A percentile compares a stretch with the other conserved stretches of the same genome.
Evolutionary conservation across 108 stramenopile genomes (phyloP).

Genomic region (Aurantiochytrium sp.): DNA sequence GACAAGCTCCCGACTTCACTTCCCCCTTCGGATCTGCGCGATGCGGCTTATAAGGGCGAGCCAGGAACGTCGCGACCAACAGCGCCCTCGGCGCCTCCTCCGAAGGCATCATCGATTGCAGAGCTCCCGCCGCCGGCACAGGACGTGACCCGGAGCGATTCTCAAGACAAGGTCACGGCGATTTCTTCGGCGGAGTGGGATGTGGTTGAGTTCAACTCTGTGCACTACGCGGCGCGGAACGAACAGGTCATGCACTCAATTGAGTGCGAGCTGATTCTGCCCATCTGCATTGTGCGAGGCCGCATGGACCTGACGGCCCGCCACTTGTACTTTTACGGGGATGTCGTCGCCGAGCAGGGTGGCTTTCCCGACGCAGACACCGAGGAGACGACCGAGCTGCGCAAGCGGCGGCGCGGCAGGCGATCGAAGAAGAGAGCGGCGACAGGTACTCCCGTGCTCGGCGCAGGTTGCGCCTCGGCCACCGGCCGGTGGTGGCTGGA

Average conservation of each 20-base stretch:
- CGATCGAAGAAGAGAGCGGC: too few relatives aligned
- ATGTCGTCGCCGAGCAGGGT: neutral
- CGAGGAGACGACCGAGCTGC: neutral
- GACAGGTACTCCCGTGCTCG: too few relatives aligned
- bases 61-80: too few relatives aligned
- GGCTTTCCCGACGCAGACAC: neutral
- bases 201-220: neutral
- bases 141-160: neutral
- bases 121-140: neutral
- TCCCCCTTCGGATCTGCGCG: too few relatives aligned
- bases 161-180: neutral
- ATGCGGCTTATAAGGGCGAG: too few relatives aligned
- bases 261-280: slow-evolving; percentile 14
- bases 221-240: neutral
- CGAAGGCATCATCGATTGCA: too few relatives aligned
- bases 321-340: slow-evolving; percentile 28
- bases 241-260: neutral
- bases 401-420: neutral
- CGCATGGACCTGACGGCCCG: slow-evolving; percentile 9
- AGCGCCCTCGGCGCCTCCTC: too few relatives aligned
- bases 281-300: slow-evolving; percentile 1
- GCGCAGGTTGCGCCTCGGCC: neutral
- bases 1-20: too few relatives aligned
- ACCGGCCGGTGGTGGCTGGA: neutral
- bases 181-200: neutral